phyloP scores from a whole-genome alignment of 1,284 basidiomycete species.

The Boletus smithii region DNA sequence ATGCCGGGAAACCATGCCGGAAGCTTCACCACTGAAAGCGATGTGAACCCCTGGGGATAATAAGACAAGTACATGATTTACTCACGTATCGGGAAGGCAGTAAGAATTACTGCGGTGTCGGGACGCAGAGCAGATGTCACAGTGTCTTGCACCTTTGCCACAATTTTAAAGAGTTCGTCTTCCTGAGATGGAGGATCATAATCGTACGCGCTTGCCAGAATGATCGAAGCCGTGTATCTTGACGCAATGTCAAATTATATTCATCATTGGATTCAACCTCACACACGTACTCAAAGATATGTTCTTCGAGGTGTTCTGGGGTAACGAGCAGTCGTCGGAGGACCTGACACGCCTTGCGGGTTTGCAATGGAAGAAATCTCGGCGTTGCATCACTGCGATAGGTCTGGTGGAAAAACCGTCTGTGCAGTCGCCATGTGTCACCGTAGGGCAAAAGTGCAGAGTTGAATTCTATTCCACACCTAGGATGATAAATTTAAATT shows the following conservation, averaged over 20 bases:
- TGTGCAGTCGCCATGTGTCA: slow-evolving; percentile 36
- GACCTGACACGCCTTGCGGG: background rate
- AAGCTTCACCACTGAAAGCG: slow-evolving; percentile 4
- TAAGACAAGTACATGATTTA: background rate
- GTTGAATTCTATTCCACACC: slow-evolving; percentile 38
- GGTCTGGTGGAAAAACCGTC: slow-evolving; percentile 35
- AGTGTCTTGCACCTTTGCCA: slow-evolving; percentile 3
- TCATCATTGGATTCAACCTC: no score
- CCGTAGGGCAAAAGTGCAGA: slow-evolving; percentile 35
- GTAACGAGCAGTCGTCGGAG: slow-evolving; percentile 23
- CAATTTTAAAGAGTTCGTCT: slow-evolving; percentile 6
- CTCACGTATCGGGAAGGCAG: slow-evolving; percentile 14
- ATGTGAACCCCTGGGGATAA: background rate
- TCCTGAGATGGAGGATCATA: slow-evolving; percentile 12
- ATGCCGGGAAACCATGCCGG: slow-evolving; percentile 18
- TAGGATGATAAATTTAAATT: slow-evolving; percentile 9
- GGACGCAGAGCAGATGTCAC: background rate
- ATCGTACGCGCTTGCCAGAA: slow-evolving; percentile 9
- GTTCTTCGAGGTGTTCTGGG: slow-evolving; percentile 24
- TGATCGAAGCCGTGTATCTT: slow-evolving; percentile 15
- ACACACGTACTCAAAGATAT: slow-evolving; percentile 18
- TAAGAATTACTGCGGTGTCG: slow-evolving; percentile 1
- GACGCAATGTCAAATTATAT: background rate
- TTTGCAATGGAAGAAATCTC: background rate
- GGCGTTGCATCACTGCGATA: slow-evolving; percentile 4